Evolutionary conservation across 805 yeast genomes (phyloP), one percentile per base, ranked within the genome.

Genomic region (Yamadazyma nakazawae): DNA sequence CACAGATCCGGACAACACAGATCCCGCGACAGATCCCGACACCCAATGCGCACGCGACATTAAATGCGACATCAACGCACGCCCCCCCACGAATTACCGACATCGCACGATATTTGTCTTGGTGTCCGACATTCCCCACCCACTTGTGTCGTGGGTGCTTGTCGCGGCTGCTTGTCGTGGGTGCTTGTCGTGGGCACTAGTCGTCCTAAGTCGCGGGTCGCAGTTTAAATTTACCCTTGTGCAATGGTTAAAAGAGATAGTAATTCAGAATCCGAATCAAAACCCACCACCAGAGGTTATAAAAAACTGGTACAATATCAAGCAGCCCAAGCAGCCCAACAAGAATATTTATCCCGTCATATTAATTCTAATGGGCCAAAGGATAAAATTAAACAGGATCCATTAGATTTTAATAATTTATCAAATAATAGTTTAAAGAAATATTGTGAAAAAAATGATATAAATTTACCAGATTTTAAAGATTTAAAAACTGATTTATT

Each of bases 331-430:
- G 88, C 84, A 37, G 85, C 84, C 16, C 89, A 85, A 54, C 86
- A 82, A 48, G 85, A 83, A 52, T 78, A 76, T 39, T 67, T 84
- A 4, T 72, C 80, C n/a, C 80, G 80, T 49, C 88, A 86, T 61
- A 80, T 86, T 35, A 77, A 85, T 54, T 79, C 86, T 19, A 86
- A 86, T 56, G 91, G 90, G 2, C 91, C 91, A 1, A 68, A 76
- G 35, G 84, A 83, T 53, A 58, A 59, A 28, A 74, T 76, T 0
- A 64, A 66, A 9, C 63, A 70, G 1, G 79, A 81, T 46, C 85
- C 90, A 1, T 57, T 87, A 48, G 94, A 90, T 63, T 89, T 91
- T 57, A 79, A 75, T 36, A 62, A 75, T 1, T 75, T 86, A 49
- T 80, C 88, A 3, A 79, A 79, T 37, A 75, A 71, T 0, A 75